Base-by-base conservation (phyloP, 179 eudicot species). In the Silene noctiflora region DNA sequence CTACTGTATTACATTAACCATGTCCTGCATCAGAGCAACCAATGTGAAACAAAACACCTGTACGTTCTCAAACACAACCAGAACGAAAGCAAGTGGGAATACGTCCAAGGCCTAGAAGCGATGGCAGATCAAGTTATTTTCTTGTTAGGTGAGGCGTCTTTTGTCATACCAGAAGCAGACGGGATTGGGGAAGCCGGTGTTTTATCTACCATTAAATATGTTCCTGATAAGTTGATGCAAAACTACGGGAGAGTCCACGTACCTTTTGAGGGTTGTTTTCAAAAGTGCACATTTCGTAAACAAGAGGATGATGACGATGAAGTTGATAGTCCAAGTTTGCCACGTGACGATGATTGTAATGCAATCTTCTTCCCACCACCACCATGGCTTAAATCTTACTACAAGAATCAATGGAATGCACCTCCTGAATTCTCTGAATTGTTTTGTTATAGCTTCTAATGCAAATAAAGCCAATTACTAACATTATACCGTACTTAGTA, bases 61-160 rank as follows among this genome's bases (percentile, higher is more conserved):
- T 60, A 1, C 9, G 25, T 21, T 19, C 64, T 60, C 4, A 20
- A 60, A 8, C 3, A 60, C 64, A 20, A 60, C 17, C 56, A 11
- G 58, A 13, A 13, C 58, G 17, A 51, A 16, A 51, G 58, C 5
- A 5, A 51, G 5, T 51, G 58, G 58, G 58, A 51, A 11, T 51
- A 12, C 4, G 17, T 51, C 5, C 6, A 51, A 51, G 58, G n/a
- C 58, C 46, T 39, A 39, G 46, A 39, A 39, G 58, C 12, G 14
- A 11, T 60, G 64, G 64, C 27, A 60, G 64, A 60, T 22, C 64
- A 60, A 60, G 64, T 60, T 9, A 60, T 60, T 22, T 60, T 19
- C 64, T 22, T 60, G 29, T 11, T 60, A 10, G 29, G 64, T 10
- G 29, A 60, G 64, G 64, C 64, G 27, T 20, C 64, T 20, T 60